Evolutionary conservation across 768 basidiomycete genomes (phyloP).

Genomic region (Hericium erinaceus): DNA sequence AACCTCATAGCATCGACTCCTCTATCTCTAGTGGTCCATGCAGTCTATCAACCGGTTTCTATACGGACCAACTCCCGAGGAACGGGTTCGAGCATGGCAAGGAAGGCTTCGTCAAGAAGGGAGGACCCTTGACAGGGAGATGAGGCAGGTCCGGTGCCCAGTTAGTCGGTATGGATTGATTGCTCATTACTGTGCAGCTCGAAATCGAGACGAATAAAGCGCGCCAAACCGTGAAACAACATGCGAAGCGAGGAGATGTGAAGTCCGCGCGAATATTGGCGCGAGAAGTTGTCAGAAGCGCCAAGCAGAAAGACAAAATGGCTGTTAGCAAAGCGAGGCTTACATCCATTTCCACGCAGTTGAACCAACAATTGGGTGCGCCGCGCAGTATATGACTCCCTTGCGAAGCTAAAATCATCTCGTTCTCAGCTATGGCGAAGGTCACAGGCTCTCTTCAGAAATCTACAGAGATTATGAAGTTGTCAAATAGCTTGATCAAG

Average conservation of each 20-base stretch:
- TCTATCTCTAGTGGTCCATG: constrained; percentile 31
- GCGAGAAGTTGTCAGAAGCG: constrained; percentile 86
- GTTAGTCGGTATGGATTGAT: constrained; percentile 8
- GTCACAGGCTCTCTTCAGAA: constrained; percentile 97
- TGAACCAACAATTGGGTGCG: constrained; percentile 88
- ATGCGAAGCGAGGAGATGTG: constrained; percentile 84
- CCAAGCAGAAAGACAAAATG: constrained; percentile 89
- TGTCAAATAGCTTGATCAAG: constrained; percentile 87
- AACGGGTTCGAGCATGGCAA: constrained; percentile 90
- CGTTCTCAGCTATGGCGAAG: constrained; percentile 78
- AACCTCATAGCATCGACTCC: not conserved
- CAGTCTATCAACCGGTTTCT: constrained; percentile 87
- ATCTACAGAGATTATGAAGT: constrained; percentile 97
- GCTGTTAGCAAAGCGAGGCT: constrained; percentile 89
- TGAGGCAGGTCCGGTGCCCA: constrained; percentile 70
- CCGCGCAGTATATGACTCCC: constrained; percentile 2
- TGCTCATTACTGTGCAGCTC: constrained; percentile 39
- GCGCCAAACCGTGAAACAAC: constrained; percentile 71
- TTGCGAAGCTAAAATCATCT: not conserved
- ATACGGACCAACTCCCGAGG: constrained; percentile 95
- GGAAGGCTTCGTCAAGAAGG: constrained; percentile 72
- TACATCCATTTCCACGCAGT: constrained; percentile 82
- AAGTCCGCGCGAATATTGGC: constrained; percentile 92
- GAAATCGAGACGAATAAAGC: constrained; percentile 78
- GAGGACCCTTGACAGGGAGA: constrained; percentile 84